phyloP scores from a whole-genome alignment of 257 asterid species.

The Rhazya stricta region DNA sequence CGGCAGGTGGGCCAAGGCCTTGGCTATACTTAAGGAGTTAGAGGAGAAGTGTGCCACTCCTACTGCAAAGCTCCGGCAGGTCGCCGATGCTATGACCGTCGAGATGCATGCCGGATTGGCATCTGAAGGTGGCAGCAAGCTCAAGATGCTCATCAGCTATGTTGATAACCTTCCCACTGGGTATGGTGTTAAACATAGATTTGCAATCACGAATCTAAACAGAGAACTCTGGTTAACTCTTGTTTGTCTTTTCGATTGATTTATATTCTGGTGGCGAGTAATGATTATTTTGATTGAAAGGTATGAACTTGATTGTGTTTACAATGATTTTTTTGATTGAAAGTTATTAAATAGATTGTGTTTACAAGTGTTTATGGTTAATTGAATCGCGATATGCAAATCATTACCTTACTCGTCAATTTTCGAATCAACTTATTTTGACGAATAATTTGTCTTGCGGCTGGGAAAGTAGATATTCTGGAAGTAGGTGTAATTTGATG shows the following conservation, averaged over 20 bases:
- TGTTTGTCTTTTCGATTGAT: background rate
- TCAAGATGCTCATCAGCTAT: conserved; percentile 80
- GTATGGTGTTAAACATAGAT: conserved; percentile 25
- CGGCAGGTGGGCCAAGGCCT: conserved; percentile 56
- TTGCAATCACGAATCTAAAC: background rate
- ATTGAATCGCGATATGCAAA: background rate
- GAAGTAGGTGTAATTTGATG: background rate
- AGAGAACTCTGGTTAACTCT: background rate
- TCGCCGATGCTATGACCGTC: conserved; percentile 82
- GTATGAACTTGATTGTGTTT: conserved; percentile 4
- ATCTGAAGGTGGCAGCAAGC: conserved; percentile 78
- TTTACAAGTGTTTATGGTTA: background rate
- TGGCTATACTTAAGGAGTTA: conserved; percentile 59
- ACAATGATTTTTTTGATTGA: background rate
- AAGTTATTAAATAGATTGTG: conserved; percentile 8
- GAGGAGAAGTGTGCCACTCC: conserved; percentile 71
- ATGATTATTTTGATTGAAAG: background rate
- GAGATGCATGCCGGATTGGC: conserved; percentile 98
- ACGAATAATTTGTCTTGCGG: background rate
- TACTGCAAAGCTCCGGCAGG: conserved; percentile 56
- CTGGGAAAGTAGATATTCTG: background rate
- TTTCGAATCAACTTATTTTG: background rate
- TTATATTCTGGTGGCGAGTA: conserved; percentile 4
- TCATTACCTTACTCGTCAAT: background rate
- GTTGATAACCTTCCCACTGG: conserved; percentile 90